These are phyloP conservation scores for Groenewaldozyma auringiensis DNA, from an alignment of 1,139 yeast genomes.

Conservation along the genomic window DNA sequence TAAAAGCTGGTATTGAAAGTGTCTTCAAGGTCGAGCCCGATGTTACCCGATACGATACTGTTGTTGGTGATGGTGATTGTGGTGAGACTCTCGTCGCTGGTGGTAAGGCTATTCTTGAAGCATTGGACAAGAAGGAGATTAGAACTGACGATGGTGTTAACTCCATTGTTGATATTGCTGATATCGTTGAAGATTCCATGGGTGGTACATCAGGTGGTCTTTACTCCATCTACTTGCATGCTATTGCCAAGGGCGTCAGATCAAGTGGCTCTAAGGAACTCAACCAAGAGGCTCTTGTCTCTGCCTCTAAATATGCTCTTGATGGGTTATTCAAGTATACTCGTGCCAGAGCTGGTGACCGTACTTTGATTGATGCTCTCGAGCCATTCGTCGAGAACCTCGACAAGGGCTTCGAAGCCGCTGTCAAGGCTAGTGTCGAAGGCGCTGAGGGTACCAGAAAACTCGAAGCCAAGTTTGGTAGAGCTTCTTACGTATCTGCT, in stretches of 20 bases:
- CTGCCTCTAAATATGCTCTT: conserved; percentile 45
- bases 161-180: conserved; percentile 57
- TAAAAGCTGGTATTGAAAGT: conserved; percentile 45
- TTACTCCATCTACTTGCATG: conserved; percentile 73
- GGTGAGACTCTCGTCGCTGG: conserved; percentile 86
- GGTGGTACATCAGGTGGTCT: conserved; percentile 97
- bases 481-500: conserved; percentile 80
- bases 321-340: conserved; percentile 70
- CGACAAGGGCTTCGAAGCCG: conserved; percentile 41
- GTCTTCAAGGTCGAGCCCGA: conserved; percentile 59
- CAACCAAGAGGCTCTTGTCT: conserved; percentile 34
- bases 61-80: conserved; percentile 96
- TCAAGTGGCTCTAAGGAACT: conserved; percentile 26
- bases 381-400: conserved; percentile 76
- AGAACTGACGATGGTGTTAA: conserved; percentile 45
- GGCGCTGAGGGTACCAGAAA: conserved; percentile 73
- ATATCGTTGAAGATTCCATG: conserved; percentile 79
- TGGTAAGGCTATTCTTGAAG: conserved; percentile 59
- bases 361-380: conserved; percentile 80
- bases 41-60: conserved; percentile 76
- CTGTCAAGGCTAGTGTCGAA: conserved; percentile 58
- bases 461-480: conserved; percentile 79
- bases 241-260: conserved; percentile 48
- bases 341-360: conserved; percentile 81
- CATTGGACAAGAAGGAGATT: conserved; percentile 35